A percentile compares a stretch with the other conserved stretches of the same genome.
These are phyloP conservation scores for Ceratobasidium sp. DNA, from an alignment of 1,284 basidiomycete genomes.

Conservation along the genomic window DNA sequence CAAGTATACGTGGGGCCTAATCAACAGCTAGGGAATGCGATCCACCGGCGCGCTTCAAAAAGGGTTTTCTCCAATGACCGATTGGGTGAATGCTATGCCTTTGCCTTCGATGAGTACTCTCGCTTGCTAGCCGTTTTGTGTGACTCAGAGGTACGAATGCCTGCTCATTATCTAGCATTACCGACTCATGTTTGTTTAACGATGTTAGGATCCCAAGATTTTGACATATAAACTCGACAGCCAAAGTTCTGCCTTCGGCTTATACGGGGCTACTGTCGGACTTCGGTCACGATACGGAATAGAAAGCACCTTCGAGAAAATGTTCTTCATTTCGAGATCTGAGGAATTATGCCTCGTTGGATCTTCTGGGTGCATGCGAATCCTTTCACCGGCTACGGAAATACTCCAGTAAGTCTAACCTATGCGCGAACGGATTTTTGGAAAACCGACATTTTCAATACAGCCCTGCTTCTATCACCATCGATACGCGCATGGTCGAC, in stretches of 20 bases:
- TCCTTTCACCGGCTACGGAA: conserved; percentile 40
- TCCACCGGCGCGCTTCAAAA: too few species aligned
- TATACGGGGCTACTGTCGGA: conserved; percentile 6
- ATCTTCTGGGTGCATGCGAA: conserved; percentile 33
- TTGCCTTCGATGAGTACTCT: background rate
- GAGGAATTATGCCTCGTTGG: conserved; percentile 48
- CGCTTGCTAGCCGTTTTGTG: conserved; percentile 17
- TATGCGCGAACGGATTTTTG: background rate
- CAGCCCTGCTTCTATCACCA: conserved; percentile 5
- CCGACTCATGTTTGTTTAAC: background rate
- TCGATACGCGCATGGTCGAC: background rate
- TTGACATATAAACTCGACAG: conserved; percentile 32
- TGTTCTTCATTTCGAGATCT: conserved; percentile 41
- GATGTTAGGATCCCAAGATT: conserved; percentile 3
- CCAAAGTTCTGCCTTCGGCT: background rate
- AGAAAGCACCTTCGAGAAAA: conserved; percentile 2
- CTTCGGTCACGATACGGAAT: conserved; percentile 38
- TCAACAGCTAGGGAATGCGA: too few species aligned
- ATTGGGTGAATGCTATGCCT: too few species aligned
- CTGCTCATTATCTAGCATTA: background rate
- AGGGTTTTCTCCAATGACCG: too few species aligned
- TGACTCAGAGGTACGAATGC: background rate
- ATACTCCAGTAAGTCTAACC: conserved; percentile 29
- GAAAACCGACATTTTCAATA: background rate
- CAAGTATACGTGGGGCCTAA: too few species aligned